phyloP scores from a whole-genome alignment of 192 early-diverging fungal species.

The Radiomyces spectabilis region DNA sequence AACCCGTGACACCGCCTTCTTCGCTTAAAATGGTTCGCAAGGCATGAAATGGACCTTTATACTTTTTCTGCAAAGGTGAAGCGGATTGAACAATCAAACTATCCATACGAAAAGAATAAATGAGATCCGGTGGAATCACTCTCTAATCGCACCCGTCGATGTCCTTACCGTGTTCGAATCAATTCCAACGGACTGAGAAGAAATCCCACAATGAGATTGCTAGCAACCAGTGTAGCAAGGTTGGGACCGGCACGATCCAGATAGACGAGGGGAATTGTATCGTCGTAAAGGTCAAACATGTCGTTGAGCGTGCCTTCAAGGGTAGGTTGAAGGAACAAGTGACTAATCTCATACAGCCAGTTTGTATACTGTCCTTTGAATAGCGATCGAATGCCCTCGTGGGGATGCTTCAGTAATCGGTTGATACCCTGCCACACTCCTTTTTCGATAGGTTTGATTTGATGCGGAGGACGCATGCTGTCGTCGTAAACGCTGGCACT shows the following conservation, averaged over 20 bases:
- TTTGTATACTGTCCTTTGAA: conserved; percentile 67
- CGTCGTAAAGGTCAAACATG: conserved; percentile 85
- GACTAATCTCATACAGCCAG: conserved; percentile 70
- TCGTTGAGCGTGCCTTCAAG: conserved; percentile 88
- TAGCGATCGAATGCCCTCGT: conserved; percentile 51
- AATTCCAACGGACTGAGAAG: conserved; percentile 88
- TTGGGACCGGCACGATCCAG: conserved; percentile 53
- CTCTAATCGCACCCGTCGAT: too few species aligned
- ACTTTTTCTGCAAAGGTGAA: conserved; percentile 69
- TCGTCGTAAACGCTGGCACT: conserved; percentile 42
- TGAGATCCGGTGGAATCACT: too few species aligned
- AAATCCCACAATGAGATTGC: conserved; percentile 69
- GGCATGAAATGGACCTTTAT: conserved; percentile 73
- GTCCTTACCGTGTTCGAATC: conserved; percentile 68
- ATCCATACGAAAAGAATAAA: background rate
- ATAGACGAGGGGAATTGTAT: conserved; percentile 60
- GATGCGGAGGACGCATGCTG: conserved; percentile 48
- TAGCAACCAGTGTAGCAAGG: conserved; percentile 63
- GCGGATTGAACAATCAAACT: conserved; percentile 64
- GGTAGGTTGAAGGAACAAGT: conserved; percentile 72
- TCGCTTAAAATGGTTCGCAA: conserved; percentile 69
- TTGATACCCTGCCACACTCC: conserved; percentile 52
- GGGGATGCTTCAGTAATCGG: conserved; percentile 47
- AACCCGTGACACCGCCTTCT: conserved; percentile 58
- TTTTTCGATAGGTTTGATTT: conserved; percentile 50